Conservation (phyloP, 768 basidiomycete genomes). For the Phanerochaete sordida region DNA sequence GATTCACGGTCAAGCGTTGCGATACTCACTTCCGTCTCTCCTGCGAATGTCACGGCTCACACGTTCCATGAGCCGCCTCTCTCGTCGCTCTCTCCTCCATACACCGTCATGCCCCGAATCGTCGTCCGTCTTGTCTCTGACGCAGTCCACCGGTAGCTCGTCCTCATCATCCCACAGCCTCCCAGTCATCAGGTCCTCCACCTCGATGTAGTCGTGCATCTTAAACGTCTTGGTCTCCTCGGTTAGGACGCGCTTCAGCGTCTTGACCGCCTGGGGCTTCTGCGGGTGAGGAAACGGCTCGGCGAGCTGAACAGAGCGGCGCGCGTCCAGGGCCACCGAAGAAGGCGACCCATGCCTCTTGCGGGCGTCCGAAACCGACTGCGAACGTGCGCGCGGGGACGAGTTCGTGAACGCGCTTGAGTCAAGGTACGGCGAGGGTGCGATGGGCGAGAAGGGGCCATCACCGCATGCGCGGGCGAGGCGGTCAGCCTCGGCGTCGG, state of each 20-base stretch:
- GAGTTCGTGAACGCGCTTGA: neutral
- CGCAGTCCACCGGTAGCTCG: slow-evolving; percentile 10
- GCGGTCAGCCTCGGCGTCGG: slow-evolving; percentile 1
- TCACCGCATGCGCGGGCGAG: neutral
- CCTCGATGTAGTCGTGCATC: slow-evolving; percentile 19
- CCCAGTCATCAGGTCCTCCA: slow-evolving; percentile 10
- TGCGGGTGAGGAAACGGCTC: slow-evolving; percentile 1
- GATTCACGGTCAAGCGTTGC: neutral
- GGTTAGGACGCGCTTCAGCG: neutral
- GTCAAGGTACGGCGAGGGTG: neutral
- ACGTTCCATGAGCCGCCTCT: neutral
- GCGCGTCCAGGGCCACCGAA: neutral
- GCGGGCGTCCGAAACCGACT: neutral
- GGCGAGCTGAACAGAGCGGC: neutral
- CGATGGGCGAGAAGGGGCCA: neutral
- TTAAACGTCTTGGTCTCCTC: slow-evolving; percentile 12
- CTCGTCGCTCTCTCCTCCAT: slow-evolving; percentile 4
- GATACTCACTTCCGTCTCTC: neutral
- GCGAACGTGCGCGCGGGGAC: neutral
- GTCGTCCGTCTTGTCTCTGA: slow-evolving; percentile 9
- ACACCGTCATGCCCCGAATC: slow-evolving; percentile 6
- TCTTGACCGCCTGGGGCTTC: neutral
- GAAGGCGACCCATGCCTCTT: neutral
- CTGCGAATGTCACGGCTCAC: neutral
- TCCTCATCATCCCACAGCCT: slow-evolving; percentile 11